Evolutionary conservation across 352 stramenopile genomes (phyloP).

Genomic region (Globisporangium nunn): DNA sequence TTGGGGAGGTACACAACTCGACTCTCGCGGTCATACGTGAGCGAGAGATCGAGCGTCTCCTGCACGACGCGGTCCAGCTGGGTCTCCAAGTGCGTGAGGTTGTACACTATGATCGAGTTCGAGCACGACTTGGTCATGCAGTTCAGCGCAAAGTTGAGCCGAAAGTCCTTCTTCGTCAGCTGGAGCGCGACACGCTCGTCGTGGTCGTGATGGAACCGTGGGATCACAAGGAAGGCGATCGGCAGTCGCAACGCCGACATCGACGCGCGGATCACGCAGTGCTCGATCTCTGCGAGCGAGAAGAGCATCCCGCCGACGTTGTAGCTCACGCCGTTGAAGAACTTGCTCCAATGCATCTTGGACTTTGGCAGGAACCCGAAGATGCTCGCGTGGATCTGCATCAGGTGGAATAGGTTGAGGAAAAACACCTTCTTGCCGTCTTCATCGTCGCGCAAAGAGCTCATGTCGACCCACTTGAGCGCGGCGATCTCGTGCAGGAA

Average conservation of each 20-base stretch:
- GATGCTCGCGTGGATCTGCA: conserved; percentile 36
- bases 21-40: conserved; percentile 41
- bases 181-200: conserved; percentile 21
- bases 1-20: conserved; percentile 42
- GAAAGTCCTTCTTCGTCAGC: conserved; percentile 31
- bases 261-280: conserved; percentile 36
- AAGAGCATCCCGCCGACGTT: conserved; percentile 34
- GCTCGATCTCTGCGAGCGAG: conserved; percentile 51
- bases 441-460: conserved; percentile 12
- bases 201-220: conserved; percentile 17
- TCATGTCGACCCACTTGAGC: conserved; percentile 26
- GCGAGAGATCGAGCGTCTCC: conserved; percentile 20
- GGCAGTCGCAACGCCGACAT: conserved; percentile 29
- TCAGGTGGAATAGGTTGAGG: conserved; percentile 53
- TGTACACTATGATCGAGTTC: conserved; percentile 38
- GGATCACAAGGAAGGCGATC: conserved; percentile 41
- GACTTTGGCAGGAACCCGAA: conserved; percentile 35
- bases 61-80: conserved; percentile 30
- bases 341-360: conserved; percentile 43
- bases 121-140: conserved; percentile 47
- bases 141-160: conserved; percentile 58
- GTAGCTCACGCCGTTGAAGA: conserved; percentile 56
- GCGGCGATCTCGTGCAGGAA: conserved; percentile 29
- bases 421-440: conserved; percentile 33
- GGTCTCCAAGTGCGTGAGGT: conserved; percentile 39